Conservation (phyloP, 805 yeast species). For the Allodekkera sacchari region DNA sequence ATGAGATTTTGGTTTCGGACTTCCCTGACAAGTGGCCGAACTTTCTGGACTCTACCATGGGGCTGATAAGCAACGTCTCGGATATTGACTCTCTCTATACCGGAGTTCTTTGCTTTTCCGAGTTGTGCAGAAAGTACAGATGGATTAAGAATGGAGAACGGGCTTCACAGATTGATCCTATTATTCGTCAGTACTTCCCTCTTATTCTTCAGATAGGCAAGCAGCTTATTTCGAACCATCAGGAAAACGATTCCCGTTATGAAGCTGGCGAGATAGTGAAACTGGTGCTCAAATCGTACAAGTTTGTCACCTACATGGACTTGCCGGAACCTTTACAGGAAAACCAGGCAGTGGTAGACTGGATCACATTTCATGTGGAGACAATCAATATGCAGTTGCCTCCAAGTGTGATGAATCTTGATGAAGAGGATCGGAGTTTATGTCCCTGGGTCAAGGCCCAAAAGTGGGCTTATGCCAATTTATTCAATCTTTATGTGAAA, state of each 20-base stretch:
- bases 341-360: conserved; percentile 41
- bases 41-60: conserved; percentile 39
- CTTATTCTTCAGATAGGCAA: conserved; percentile 59
- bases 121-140: conserved; percentile 65
- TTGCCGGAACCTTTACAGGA: conserved; percentile 62
- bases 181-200: conserved; percentile 62
- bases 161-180: conserved; percentile 41
- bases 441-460: conserved; percentile 67
- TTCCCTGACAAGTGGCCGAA: conserved; percentile 44
- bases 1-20: conserved; percentile 37
- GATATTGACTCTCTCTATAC: conserved; percentile 42
- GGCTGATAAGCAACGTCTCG: conserved; percentile 34
- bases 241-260: conserved; percentile 13
- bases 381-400: conserved; percentile 59
- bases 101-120: conserved; percentile 70
- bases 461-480: conserved; percentile 84
- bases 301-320: conserved; percentile 74
- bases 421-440: conserved; percentile 40
- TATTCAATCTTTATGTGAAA: conserved; percentile 61
- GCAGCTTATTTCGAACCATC: conserved; percentile 32
- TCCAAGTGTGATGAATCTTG: conserved; percentile 37
- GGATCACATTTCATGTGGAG: conserved; percentile 73
- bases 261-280: conserved; percentile 65
- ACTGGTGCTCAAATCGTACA: conserved; percentile 67
- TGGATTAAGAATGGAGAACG: conserved; percentile 63